Conservation (phyloP, 441 rosid species). For the Populus trichocarpa region DNA sequence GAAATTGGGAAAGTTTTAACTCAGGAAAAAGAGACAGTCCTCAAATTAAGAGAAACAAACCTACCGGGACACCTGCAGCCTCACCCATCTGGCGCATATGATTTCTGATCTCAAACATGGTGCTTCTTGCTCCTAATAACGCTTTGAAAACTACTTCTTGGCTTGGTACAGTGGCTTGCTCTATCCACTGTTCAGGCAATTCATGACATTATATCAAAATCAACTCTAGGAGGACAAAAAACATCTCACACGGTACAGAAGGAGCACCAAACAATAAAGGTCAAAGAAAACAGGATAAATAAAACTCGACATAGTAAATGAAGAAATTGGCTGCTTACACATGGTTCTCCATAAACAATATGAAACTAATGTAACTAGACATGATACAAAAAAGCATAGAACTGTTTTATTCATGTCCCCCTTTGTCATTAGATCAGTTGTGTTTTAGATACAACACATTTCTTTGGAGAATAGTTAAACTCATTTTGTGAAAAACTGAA, state of each 20-base stretch:
- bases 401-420: background rate
- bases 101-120: constrained; percentile 73
- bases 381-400: background rate
- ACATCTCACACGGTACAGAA: background rate
- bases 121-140: constrained; percentile 65
- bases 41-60: constrained; percentile 20
- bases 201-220: constrained; percentile 21
- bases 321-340: constrained; percentile 1
- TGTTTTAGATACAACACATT: background rate
- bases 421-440: background rate
- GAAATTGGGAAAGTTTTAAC: background rate
- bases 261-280: background rate
- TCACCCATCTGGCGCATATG: constrained; percentile 87
- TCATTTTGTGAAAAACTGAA: background rate
- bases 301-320: background rate
- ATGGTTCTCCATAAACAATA: background rate
- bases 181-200: constrained; percentile 68
- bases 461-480: background rate
- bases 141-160: constrained; percentile 53
- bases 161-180: constrained; percentile 49
- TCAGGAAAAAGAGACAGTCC: background rate
- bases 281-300: background rate
- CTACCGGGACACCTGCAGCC: constrained; percentile 89
- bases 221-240: constrained; percentile 6
- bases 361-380: background rate